phyloP scores from a whole-genome alignment of 2,329 filamentous ascomycete genomes.

The Penicillium sp. region DNA sequence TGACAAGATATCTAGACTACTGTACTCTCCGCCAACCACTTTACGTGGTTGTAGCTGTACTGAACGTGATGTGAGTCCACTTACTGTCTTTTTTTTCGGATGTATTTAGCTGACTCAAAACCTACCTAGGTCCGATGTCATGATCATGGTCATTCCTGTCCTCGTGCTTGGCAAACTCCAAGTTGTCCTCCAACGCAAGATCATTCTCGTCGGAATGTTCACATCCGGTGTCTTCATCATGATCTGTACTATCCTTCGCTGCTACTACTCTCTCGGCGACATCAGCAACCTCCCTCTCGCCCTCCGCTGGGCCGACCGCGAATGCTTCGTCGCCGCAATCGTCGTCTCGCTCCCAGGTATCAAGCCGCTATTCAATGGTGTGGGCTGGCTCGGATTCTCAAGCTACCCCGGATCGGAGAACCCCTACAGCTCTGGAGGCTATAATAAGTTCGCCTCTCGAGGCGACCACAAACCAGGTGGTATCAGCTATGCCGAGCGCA shows the following conservation, averaged over 20 bases:
- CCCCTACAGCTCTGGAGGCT: constrained; percentile 8
- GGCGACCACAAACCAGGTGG: neutral
- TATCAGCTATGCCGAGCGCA: neutral
- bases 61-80: constrained; percentile 17
- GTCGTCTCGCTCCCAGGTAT: constrained; percentile 27
- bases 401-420: constrained; percentile 6
- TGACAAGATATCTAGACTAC: constrained; percentile 14
- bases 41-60: constrained; percentile 20
- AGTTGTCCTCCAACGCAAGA: constrained; percentile 21
- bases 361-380: constrained; percentile 24
- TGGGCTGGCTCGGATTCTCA: constrained; percentile 13
- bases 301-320: constrained; percentile 26
- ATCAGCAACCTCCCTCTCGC: constrained; percentile 22
- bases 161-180: constrained; percentile 22
- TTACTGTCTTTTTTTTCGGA: neutral
- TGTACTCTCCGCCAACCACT: constrained; percentile 23
- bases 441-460: constrained; percentile 9
- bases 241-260: constrained; percentile 26
- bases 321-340: constrained; percentile 26
- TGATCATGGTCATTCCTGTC: constrained; percentile 22
- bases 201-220: constrained; percentile 23
- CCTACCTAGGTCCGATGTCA: constrained; percentile 16
- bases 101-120: neutral
- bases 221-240: constrained; percentile 31
- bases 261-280: constrained; percentile 25